Evolutionary conservation across 345 rosid species (phyloP), one percentile per base, ranked within the genome.

Genomic region (Aquilaria sinensis): DNA sequence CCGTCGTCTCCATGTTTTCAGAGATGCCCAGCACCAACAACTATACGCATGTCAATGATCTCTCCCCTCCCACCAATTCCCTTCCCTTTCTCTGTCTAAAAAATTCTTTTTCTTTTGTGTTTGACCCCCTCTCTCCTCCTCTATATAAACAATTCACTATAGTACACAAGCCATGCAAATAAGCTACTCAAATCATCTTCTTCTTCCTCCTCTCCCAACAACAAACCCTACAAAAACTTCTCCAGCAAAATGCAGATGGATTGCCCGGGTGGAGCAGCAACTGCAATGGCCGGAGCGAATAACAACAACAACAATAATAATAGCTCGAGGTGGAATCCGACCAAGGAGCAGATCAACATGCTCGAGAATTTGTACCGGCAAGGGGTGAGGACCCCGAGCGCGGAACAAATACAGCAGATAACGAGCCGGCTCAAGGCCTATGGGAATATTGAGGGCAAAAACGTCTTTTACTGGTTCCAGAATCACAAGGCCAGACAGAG

Each of bases 401-500:
- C 97, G 11, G 96, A 90, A 15, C 96, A 90, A 79, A 94, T 94
- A 61, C 92, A 94, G 76, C 91, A 85, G 58, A 94, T 94, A 66
- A 82, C 97, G 2, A 66, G 63, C 16, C 81, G 84, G 64, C 96
- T 94, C 31, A 84, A 80, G 31, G 89, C 70, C 4, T 79, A 67
- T 62, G 97, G 99, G n/a, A 84, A 81, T 60, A 94, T 94, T 51
- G 97, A 94, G 75, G 99, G 97, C n/a, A 90, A 94, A 71, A 94
- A 94, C 72, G 99, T 94, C 31, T 94, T 94, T 51, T 94, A 94
- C 58, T 90, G 99, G 99, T 94, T 94, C 56, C 99, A 94, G 63
- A 94, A 94, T 80, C 97, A 94, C 33, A 90, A 90, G 77, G 99
- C 99, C 29, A 81, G 99, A 52, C 97, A 83, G 65, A 81, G 97